A percentile compares a stretch with the other conserved stretches of the same genome.
Conservation (phyloP, 2,329 filamentous ascomycete species). For the Colletotrichum graminicola region DNA sequence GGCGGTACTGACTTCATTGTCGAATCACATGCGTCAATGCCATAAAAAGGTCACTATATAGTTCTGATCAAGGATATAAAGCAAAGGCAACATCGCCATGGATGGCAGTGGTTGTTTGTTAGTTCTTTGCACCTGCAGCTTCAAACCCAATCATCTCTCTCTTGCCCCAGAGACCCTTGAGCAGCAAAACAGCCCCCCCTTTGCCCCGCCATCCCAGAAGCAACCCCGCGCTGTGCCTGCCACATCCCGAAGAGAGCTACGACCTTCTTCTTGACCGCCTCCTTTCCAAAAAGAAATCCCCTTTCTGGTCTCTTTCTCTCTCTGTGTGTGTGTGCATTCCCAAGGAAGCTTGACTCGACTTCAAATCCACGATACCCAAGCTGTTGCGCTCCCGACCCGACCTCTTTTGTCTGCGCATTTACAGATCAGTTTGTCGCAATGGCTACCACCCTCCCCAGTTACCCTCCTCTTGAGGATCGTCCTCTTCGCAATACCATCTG, state of each 20-base stretch:
- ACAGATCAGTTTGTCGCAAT: slow-evolving; percentile 27
- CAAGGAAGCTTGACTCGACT: neutral
- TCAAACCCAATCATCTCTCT: neutral
- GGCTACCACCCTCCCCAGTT: slow-evolving; percentile 53
- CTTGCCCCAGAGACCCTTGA: slow-evolving; percentile 20
- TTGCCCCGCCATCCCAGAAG: slow-evolving; percentile 40
- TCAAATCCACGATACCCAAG: neutral
- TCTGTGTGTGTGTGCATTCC: neutral
- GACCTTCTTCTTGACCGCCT: slow-evolving; percentile 14
- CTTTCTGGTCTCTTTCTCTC: neutral
- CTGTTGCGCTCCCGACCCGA: neutral
- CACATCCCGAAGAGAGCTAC: slow-evolving; percentile 36
- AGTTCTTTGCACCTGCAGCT: slow-evolving; percentile 15
- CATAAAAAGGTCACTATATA: neutral
- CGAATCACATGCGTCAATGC: neutral
- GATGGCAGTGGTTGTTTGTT: neutral
- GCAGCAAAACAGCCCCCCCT: slow-evolving; percentile 14
- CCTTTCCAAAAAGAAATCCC: neutral
- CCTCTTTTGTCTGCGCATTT: neutral
- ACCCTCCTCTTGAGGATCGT: slow-evolving; percentile 84
- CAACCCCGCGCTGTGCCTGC: slow-evolving; percentile 36
- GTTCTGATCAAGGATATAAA: slow-evolving; percentile 6
- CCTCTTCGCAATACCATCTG: slow-evolving; percentile 92
- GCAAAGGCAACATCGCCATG: neutral
- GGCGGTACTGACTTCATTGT: neutral